Evolutionary conservation across 202 grass and related monocot species (phyloP), one percentile per base, ranked within the genome.

Genomic region (Thinopyrum obtusiflorum): DNA sequence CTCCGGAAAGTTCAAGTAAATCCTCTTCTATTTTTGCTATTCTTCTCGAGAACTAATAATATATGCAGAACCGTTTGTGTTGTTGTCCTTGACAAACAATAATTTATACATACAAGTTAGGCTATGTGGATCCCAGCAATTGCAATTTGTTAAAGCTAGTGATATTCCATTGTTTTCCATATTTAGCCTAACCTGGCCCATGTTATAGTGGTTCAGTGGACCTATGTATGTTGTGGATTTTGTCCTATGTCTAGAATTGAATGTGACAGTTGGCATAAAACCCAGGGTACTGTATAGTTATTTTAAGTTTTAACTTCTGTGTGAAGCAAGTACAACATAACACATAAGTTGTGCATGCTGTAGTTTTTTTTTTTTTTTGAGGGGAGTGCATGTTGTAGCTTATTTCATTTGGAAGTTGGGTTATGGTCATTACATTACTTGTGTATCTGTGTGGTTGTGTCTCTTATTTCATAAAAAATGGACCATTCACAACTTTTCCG

Each of bases 1-100:
- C 93, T 99, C 17, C 89, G 93, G 57, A 99, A 99, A 95, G 97
- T 99, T 91, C 97, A 99, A 88, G 97, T 99, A 96, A 85, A 78
- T 32, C 40, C 44, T 86, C 31, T 85, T 81, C 42, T 74, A 27
- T 70, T 82, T 73, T n/a, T 75, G 61, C 55, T 82, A 71, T 85
- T 85, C 4, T 71, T 69, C 18, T 73, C 35, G 49, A 47, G 40
- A 53, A 60, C 26, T 79, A 44, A 65, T 23, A 6, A 73, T 87
- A 64, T 80, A 59, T 36, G 27, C 31, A 61, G 29, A 74, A 76
- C 13, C 5, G 18, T 79, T 59, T 82, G 35, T 73, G 42, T 79
- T 86, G 36, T 40, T 86, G 7, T 44, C 21, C 3, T 53, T 61
- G 62, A 33, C 11, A 76, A 51, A 25, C 36, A 81, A 64, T 14